These are phyloP conservation scores for Carex cristatella DNA, from an alignment of 176 grass and related monocot species.

Conservation along the genomic window DNA sequence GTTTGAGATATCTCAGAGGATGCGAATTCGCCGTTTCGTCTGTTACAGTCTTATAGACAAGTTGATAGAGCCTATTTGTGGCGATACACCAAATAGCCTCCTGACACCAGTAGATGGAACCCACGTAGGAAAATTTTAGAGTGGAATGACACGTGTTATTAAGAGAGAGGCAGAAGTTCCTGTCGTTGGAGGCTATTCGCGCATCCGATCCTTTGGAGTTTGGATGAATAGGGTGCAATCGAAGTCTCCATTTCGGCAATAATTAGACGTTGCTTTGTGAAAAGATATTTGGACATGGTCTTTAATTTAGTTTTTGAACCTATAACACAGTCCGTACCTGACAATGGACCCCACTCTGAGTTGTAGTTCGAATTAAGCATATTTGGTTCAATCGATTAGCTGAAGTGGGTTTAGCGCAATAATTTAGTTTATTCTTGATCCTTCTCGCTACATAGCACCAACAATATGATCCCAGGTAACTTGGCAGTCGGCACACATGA, in stretches of 20 bases:
- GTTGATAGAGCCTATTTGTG: neutral
- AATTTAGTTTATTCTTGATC: neutral
- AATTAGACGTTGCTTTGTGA: neutral
- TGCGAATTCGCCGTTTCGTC: neutral
- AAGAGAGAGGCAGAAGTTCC: neutral
- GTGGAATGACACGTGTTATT: neutral
- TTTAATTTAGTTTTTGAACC: neutral
- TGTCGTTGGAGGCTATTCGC: neutral
- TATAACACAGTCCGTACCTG: neutral
- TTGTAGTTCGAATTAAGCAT: neutral
- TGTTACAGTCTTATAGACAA: neutral
- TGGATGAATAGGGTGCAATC: neutral
- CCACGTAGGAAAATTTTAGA: neutral
- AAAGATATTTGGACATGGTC: neutral
- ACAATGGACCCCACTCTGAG: neutral
- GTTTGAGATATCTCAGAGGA: no score
- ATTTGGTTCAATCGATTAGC: neutral
- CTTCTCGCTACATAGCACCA: neutral
- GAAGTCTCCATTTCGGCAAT: conserved; percentile 9
- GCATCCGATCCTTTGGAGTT: neutral
- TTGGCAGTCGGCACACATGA: neutral
- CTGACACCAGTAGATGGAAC: no score
- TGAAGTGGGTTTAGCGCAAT: neutral
- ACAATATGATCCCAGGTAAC: neutral
- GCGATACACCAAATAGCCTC: neutral